Evolutionary conservation across 2,329 filamentous ascomycete species (phyloP), one percentile per base, ranked within the genome.

Genomic region (Alternaria infectoria): DNA sequence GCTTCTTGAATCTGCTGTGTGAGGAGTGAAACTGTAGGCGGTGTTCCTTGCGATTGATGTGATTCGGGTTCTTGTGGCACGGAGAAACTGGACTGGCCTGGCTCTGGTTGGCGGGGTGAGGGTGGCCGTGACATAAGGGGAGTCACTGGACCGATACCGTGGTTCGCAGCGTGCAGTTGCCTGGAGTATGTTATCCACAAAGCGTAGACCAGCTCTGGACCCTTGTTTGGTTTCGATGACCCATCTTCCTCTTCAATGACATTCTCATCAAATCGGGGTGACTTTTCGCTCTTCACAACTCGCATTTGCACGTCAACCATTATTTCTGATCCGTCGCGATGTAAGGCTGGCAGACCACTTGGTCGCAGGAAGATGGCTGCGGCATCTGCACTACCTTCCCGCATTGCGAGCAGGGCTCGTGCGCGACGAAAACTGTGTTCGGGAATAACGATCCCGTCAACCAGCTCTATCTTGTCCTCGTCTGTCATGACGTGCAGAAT

Each of bases 141-240:
- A 23, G 90, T 89, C n/a, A 89, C 83, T 19, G 86, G 83, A n/a
- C 87, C 86, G 50, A 90, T 79, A 56, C 85, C 83, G 56, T 86
- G 84, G 64, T 89, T 89, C 40, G 89, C 86, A 15, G 92, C 91
- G 78, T 99, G 96, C 12, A 98, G 85, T 74, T 97, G 93, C 66
- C 94, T 88, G 17, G 95, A 98, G 78, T 98, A 99, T 1, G 95
- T 98, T 69, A 99, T 91, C 96, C 96, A 99, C 28, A 99, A 83
- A 11, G 96, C 96, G 82, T 94, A 98, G 0, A 98, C 93, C 66
- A 97, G 87, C 77, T 97, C 93, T 21, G 73, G 66, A 28, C 60
- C 15, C 82, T 84, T 80, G 11, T 86, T 79, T n/a, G 87, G 85
- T 9, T 83, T 74, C n/a, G 69, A 78, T 74, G 52, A 77, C 74